Evolutionary conservation across 2,329 filamentous ascomycete species (phyloP).

Genomic region (Colletotrichum sp.): DNA sequence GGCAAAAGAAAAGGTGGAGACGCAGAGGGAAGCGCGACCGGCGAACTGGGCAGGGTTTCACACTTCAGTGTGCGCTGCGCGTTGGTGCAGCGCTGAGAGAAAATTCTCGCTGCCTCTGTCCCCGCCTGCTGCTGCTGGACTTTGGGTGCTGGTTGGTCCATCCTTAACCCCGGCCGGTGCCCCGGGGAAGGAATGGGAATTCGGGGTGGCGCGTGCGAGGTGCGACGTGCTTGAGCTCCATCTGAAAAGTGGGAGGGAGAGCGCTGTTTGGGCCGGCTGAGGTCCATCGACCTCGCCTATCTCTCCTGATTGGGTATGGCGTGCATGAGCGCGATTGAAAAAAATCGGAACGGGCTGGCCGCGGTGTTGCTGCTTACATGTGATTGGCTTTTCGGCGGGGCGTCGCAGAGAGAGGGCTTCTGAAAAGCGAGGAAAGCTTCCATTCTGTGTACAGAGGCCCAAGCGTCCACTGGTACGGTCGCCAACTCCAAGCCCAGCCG

Average conservation of each 20-base stretch:
- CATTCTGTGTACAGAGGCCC: not conserved
- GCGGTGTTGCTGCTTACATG: not conserved
- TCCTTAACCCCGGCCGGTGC: not conserved
- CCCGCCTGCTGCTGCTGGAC: not conserved
- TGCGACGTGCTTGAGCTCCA: not conserved
- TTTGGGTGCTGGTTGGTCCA: not conserved
- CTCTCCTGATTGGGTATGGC: conserved; percentile 7
- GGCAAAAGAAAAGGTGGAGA: not conserved
- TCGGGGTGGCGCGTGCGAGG: conserved; percentile 17
- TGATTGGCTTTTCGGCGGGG: conserved; percentile 19
- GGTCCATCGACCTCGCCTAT: conserved; percentile 1
- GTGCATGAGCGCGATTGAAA: not conserved
- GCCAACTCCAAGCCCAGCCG: not conserved
- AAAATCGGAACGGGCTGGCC: not conserved
- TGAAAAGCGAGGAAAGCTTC: not conserved
- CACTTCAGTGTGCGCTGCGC: not conserved
- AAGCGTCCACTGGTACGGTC: not conserved
- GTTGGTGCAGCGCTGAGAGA: not conserved
- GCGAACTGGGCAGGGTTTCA: not conserved
- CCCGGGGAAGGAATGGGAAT: conserved; percentile 17
- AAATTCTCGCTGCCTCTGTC: conserved; percentile 15
- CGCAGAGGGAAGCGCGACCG: not conserved
- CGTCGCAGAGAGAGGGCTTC: not conserved
- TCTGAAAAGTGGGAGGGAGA: not conserved
- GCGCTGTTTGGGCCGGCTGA: conserved; percentile 2